phyloP scores from a whole-genome alignment of 805 yeast species.

The Suhomyces emberorum region DNA sequence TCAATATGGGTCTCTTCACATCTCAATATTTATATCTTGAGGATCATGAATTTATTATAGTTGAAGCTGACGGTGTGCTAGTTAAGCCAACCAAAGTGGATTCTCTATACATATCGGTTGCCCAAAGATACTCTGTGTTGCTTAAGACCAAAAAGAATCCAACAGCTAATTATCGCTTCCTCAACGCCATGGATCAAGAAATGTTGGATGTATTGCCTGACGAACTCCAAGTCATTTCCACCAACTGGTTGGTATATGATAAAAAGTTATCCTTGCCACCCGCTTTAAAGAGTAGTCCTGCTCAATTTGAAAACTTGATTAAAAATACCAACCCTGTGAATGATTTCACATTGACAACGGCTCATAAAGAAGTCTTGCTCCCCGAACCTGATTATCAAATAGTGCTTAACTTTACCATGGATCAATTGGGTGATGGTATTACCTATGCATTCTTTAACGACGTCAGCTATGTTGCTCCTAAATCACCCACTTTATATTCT shows the following conservation, averaged over 20 bases:
- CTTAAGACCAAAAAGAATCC: constrained; percentile 50
- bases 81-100: constrained; percentile 56
- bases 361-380: constrained; percentile 45
- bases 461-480: constrained; percentile 60
- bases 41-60: constrained; percentile 39
- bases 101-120: constrained; percentile 65
- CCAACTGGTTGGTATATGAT: constrained; percentile 56
- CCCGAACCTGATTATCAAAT: constrained; percentile 63
- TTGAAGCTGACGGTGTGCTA: constrained; percentile 49
- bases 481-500: constrained; percentile 66
- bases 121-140: constrained; percentile 75
- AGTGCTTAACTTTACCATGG: constrained; percentile 59
- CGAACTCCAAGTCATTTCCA: constrained; percentile 51
- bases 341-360: constrained; percentile 74
- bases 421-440: constrained; percentile 68
- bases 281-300: constrained; percentile 25
- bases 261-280: constrained; percentile 25
- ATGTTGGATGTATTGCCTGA: constrained; percentile 71
- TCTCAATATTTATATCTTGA: constrained; percentile 51
- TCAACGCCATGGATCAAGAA: constrained; percentile 57
- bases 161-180: constrained; percentile 53
- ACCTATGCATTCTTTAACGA: constrained; percentile 76
- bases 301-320: constrained; percentile 37
- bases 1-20: constrained; percentile 69
- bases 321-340: constrained; percentile 42